Evolutionary conservation across 2,329 filamentous ascomycete species (phyloP).

Genomic region (Neonectria faginata): DNA sequence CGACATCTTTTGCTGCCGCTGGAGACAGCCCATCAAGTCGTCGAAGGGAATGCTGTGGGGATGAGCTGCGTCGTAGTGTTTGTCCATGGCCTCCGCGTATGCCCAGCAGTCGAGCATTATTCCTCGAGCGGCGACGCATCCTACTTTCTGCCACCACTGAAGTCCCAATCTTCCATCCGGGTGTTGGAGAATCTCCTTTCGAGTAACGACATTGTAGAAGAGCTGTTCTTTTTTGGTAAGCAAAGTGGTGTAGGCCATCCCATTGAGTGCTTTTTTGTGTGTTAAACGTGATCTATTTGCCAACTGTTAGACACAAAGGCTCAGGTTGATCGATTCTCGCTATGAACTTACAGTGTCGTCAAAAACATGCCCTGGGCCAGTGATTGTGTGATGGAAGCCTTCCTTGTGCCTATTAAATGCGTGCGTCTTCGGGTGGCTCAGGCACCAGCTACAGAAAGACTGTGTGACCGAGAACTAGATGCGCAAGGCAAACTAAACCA

Average conservation of each 20-base stretch:
- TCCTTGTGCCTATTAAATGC: constrained; percentile 22
- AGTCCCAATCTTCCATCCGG: constrained; percentile 15
- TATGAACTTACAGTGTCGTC: constrained; percentile 13
- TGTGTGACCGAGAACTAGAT: neutral
- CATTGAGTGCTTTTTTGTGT: constrained; percentile 25
- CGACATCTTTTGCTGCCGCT: constrained; percentile 20
- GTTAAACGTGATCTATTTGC: constrained; percentile 17
- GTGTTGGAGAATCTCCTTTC: constrained; percentile 8
- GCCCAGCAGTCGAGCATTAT: constrained; percentile 23
- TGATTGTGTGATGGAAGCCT: constrained; percentile 10
- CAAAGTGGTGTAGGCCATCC: constrained; percentile 26
- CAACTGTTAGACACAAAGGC: neutral
- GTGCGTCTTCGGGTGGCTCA: constrained; percentile 20
- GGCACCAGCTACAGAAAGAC: constrained; percentile 5
- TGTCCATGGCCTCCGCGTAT: constrained; percentile 13
- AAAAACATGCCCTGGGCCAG: constrained; percentile 12
- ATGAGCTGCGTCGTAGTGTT: constrained; percentile 14
- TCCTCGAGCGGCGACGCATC: constrained; percentile 22
- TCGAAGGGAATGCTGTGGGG: constrained; percentile 16
- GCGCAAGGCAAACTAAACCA: neutral
- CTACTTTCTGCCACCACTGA: constrained; percentile 22
- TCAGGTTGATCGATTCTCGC: too few species aligned
- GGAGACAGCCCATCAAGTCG: constrained; percentile 12
- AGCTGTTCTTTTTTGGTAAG: constrained; percentile 25
- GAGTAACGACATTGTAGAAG: constrained; percentile 24